phyloP scores from a whole-genome alignment of 1,284 basidiomycete species.

The Porogramme epimiltina region DNA sequence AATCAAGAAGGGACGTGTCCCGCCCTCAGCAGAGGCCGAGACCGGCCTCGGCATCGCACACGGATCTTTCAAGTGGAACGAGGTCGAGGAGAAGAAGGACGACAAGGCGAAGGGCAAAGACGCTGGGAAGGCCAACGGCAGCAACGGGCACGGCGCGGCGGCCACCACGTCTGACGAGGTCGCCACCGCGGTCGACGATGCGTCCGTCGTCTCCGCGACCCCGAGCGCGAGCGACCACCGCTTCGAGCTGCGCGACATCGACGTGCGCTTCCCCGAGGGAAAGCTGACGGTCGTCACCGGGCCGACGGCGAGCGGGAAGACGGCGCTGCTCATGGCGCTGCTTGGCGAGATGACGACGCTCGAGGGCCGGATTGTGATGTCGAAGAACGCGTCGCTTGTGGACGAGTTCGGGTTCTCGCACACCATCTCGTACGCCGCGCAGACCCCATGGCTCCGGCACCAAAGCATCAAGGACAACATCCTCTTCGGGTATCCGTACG shows the following conservation, averaged over 20 bases:
- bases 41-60: slow-evolving; percentile 63
- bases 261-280: slow-evolving; percentile 70
- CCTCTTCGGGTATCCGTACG: slow-evolving; percentile 66
- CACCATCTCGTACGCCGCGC: slow-evolving; percentile 81
- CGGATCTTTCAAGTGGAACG: slow-evolving; percentile 76
- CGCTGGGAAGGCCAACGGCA: slow-evolving; percentile 4
- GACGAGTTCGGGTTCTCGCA: slow-evolving; percentile 70
- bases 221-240: slow-evolving; percentile 38
- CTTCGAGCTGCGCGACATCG: slow-evolving; percentile 70
- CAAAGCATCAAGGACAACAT: slow-evolving; percentile 74
- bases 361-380: slow-evolving; percentile 57
- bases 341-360: slow-evolving; percentile 65
- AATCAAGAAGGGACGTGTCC: slow-evolving; percentile 34
- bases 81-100: slow-evolving; percentile 44
- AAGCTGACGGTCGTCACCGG: slow-evolving; percentile 67
- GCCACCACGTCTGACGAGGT: background rate
- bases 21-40: slow-evolving; percentile 29
- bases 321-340: slow-evolving; percentile 71
- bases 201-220: slow-evolving; percentile 14
- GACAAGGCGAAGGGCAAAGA: slow-evolving; percentile 31
- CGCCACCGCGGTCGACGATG: slow-evolving; percentile 23
- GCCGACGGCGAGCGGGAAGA: slow-evolving; percentile 83
- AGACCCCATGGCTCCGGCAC: slow-evolving; percentile 83
- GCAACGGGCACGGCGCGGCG: background rate
- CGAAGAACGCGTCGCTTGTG: slow-evolving; percentile 60